phyloP scores from a whole-genome alignment of 2,329 filamentous ascomycete genomes.

The Cercospora zeina region DNA sequence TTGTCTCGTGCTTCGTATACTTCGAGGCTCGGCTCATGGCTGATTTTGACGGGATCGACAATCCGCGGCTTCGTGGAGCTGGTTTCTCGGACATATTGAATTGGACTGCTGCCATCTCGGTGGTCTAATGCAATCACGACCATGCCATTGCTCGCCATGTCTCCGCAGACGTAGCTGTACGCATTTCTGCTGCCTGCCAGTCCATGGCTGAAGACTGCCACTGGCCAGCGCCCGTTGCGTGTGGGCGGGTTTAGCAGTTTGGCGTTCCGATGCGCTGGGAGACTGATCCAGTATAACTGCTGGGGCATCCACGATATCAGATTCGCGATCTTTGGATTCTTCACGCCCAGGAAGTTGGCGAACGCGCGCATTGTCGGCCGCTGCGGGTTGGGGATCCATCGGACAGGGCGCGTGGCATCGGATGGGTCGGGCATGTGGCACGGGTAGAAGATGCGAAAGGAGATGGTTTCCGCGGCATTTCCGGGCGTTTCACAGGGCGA shows the following conservation, averaged over 20 bases:
- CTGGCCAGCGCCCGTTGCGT: conserved; percentile 66
- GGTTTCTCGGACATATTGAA: conserved; percentile 69
- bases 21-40: conserved; percentile 62
- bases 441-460: conserved; percentile 82
- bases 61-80: conserved; percentile 44
- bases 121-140: conserved; percentile 82
- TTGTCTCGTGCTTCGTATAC: conserved; percentile 67
- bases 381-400: conserved; percentile 78
- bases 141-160: conserved; percentile 76
- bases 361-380: conserved; percentile 72
- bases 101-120: conserved; percentile 74
- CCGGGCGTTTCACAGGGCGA: conserved; percentile 58
- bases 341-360: conserved; percentile 70
- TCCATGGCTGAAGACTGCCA: conserved; percentile 83
- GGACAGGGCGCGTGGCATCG: conserved; percentile 59
- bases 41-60: conserved; percentile 50
- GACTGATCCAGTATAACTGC: conserved; percentile 70
- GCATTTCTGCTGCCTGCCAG: conserved; percentile 78
- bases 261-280: conserved; percentile 72
- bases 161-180: conserved; percentile 80
- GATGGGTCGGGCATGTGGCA: conserved; percentile 46
- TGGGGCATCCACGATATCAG: conserved; percentile 52
- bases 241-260: conserved; percentile 55
- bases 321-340: conserved; percentile 37
- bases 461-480: conserved; percentile 65